These are phyloP conservation scores for Eucalyptus grandis DNA, from an alignment of 345 rosid species.

Conservation along the genomic window DNA sequence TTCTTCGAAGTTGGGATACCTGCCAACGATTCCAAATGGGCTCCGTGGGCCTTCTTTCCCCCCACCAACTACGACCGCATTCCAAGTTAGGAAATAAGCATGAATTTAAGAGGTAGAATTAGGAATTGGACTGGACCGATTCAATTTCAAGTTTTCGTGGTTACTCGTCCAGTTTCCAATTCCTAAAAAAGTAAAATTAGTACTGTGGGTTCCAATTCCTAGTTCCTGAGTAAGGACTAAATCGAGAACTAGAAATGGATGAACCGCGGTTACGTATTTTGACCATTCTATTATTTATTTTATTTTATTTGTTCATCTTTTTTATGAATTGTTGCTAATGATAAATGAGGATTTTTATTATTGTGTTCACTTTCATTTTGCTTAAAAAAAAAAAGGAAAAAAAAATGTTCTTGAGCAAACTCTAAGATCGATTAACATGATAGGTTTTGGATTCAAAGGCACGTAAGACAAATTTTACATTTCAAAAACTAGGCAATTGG, in stretches of 20 bases:
- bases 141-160: too few species aligned
- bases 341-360: too few species aligned
- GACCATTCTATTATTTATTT: too few species aligned
- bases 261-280: fast-evolving
- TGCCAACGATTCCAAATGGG: not conserved
- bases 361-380: not conserved
- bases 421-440: not conserved
- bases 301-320: too few species aligned
- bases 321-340: not conserved
- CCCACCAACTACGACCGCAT: too few species aligned
- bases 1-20: not conserved
- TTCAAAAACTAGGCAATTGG: too few species aligned
- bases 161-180: too few species aligned
- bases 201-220: not conserved
- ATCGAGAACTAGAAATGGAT: too few species aligned
- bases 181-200: too few species aligned
- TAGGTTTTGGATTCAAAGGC: too few species aligned
- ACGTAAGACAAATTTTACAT: not conserved
- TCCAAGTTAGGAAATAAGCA: not conserved
- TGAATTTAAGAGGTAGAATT: not conserved
- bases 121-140: not conserved
- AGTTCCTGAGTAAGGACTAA: not conserved
- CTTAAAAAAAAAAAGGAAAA: too few species aligned
- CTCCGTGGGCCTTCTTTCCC: not conserved
- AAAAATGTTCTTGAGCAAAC: too few species aligned